phyloP scores from a whole-genome alignment of 1,284 basidiomycete genomes.

The Boletellus deceptivus region DNA sequence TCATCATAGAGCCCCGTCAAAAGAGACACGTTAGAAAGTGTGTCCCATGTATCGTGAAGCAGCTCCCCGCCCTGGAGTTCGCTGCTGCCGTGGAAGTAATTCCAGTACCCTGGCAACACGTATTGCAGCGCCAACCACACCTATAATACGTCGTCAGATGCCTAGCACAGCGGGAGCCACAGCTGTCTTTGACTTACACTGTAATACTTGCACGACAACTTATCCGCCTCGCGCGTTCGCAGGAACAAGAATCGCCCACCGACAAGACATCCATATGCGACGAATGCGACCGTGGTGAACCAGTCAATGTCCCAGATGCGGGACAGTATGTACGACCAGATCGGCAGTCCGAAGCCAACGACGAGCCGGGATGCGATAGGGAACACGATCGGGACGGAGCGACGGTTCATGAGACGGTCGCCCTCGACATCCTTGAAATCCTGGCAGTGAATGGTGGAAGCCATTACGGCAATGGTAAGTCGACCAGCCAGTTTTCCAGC shows the following conservation, averaged over 20 bases:
- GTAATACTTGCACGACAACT: constrained; percentile 33
- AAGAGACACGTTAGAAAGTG: constrained; percentile 8
- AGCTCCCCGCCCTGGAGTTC: constrained; percentile 10
- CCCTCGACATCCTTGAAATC: constrained; percentile 40
- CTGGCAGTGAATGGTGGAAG: constrained; percentile 40
- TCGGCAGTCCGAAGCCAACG: constrained; percentile 12
- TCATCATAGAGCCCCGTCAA: constrained; percentile 6
- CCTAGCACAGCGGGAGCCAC: not conserved
- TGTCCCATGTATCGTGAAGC: constrained; percentile 16
- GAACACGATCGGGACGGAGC: constrained; percentile 36
- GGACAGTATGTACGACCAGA: constrained; percentile 25
- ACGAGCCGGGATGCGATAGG: constrained; percentile 25
- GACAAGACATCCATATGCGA: constrained; percentile 28
- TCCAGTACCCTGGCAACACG: constrained; percentile 34
- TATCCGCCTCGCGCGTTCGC: constrained; percentile 26
- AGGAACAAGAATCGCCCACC: constrained; percentile 29
- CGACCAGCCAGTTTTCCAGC: constrained; percentile 23
- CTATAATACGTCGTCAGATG: constrained; percentile 11
- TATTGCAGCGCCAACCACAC: constrained; percentile 35
- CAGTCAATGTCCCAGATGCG: constrained; percentile 28
- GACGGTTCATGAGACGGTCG: constrained; percentile 31
- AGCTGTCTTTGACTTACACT: constrained; percentile 27
- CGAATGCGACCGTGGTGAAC: constrained; percentile 22
- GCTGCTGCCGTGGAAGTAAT: constrained; percentile 24
- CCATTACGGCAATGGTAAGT: constrained; percentile 24